Evolutionary conservation across 192 early-diverging fungal genomes (phyloP), one percentile per base, ranked within the genome.

Genomic region (Coemansia erecta): DNA sequence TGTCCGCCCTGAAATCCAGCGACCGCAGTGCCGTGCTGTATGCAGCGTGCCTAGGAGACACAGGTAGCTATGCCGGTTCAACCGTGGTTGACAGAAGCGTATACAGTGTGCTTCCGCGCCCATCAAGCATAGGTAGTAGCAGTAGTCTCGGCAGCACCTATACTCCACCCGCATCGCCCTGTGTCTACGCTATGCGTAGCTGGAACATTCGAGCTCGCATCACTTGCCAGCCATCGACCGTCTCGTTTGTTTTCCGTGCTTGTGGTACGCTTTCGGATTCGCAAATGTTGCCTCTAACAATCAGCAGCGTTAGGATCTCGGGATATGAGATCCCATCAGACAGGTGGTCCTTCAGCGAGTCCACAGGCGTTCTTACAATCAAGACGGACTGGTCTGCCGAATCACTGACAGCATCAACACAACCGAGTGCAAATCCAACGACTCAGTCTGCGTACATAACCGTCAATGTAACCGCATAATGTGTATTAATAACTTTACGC

Each of bases 31-130:
- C 69, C 2, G 12, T 58, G n/a, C 61, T 78, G 3, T 56, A 68
- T 45, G 64, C 65, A 3, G 51, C 62, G 8, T 78, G 69, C 22
- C 43, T 78, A 4, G 69, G 75, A 35, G 75, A 78, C 31, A 61
- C 62, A 19, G 37, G 57, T 24, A 42, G 56, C 13, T 71, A 58
- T 33, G 61, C 45, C 0, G 58, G 69, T 0, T 51, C 35, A 7
- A 48, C 26, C 10, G 51, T 56, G 3, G 62, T 78, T 1, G 65
- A 68, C 17, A 60, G 65, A 11, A 52, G 59, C 24, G 61, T 78
- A 0, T 67, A 64, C 31, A 57, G 75, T 23, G 62, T 63, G 14
- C 57, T 78, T 23, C 37, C 58, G 15, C 44, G 50, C 7, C 53
- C 37, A 43, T 54, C 35, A 11, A 44, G 47, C 12, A 53, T 33